Percentiles rank a stretch among this genome's conserved stretches.
Conservation (phyloP, 768 basidiomycete genomes). For the Suillus tomentosus region DNA sequence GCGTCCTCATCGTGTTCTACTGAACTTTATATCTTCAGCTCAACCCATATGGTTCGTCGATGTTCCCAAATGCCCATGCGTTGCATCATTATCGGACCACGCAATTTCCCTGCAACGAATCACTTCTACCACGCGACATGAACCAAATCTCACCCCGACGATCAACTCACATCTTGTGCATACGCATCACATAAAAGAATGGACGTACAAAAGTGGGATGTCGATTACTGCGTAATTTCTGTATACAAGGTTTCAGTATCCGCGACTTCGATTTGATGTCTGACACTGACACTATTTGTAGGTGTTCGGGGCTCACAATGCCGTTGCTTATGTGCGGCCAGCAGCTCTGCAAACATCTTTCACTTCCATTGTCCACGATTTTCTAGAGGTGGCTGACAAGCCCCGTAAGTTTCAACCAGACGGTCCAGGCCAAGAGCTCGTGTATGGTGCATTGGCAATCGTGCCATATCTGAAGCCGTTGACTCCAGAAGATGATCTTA, state of each 20-base stretch:
- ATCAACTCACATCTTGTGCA: constrained; percentile 33
- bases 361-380: constrained; percentile 67
- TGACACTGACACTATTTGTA: constrained; percentile 26
- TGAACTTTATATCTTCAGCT: too few species aligned
- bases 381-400: constrained; percentile 49
- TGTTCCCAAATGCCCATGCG: too few species aligned
- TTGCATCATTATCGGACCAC: too few species aligned
- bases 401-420: constrained; percentile 72
- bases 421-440: constrained; percentile 73
- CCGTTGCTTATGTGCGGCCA: constrained; percentile 62
- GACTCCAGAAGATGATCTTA: constrained; percentile 48
- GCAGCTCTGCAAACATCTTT: constrained; percentile 51
- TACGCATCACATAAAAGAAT: constrained; percentile 74
- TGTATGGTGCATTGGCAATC: constrained; percentile 60
- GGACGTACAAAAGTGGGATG: constrained; percentile 75
- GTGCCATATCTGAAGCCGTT: constrained; percentile 65
- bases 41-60: too few species aligned
- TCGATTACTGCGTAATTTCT: constrained; percentile 72
- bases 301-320: constrained; percentile 77
- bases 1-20: too few species aligned
- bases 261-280: neutral
- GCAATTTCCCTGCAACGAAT: too few species aligned
- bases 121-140: too few species aligned
- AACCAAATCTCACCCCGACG: too few species aligned
- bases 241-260: constrained; percentile 64